Percentiles rank a stretch among this genome's conserved stretches.
Evolutionary conservation across 768 basidiomycete genomes (phyloP).

Genomic region (Suillus ampliporus): DNA sequence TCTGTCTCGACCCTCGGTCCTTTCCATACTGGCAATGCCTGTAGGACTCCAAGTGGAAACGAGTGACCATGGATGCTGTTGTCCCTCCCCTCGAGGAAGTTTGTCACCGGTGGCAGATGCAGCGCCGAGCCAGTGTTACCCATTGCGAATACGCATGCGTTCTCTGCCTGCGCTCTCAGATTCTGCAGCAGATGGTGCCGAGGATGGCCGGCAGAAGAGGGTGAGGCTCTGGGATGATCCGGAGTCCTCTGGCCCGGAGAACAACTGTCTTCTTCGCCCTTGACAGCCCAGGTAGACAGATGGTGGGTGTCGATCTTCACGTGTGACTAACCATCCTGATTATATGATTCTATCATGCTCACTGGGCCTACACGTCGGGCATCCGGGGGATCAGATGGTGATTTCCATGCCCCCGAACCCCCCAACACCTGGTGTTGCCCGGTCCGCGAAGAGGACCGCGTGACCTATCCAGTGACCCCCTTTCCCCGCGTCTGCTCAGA

Average conservation of each 20-base stretch:
- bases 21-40: constrained; percentile 15
- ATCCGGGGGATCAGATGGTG: constrained; percentile 58
- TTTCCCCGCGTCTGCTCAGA: constrained; percentile 52
- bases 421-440: constrained; percentile 71
- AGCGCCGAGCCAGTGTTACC: constrained; percentile 27
- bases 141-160: constrained; percentile 29
- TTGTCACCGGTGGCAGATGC: constrained; percentile 23
- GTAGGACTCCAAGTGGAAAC: constrained; percentile 56
- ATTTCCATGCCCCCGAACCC: constrained; percentile 65
- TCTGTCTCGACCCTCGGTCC: not conserved
- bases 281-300: constrained; percentile 33
- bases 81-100: constrained; percentile 45
- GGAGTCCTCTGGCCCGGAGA: constrained; percentile 2
- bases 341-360: constrained; percentile 57
- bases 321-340: not conserved
- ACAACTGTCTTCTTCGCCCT: constrained; percentile 16
- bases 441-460: constrained; percentile 48
- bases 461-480: constrained; percentile 55
- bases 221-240: constrained; percentile 28
- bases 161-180: constrained; percentile 32
- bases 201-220: constrained; percentile 26
- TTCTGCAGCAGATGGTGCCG: constrained; percentile 19
- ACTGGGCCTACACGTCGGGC: constrained; percentile 1
- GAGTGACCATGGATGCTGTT: constrained; percentile 57
- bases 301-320: constrained; percentile 28